Evolutionary conservation across 306 rosid genomes (phyloP), one percentile per base, ranked within the genome.

Genomic region (Lathyrus oleraceus): DNA sequence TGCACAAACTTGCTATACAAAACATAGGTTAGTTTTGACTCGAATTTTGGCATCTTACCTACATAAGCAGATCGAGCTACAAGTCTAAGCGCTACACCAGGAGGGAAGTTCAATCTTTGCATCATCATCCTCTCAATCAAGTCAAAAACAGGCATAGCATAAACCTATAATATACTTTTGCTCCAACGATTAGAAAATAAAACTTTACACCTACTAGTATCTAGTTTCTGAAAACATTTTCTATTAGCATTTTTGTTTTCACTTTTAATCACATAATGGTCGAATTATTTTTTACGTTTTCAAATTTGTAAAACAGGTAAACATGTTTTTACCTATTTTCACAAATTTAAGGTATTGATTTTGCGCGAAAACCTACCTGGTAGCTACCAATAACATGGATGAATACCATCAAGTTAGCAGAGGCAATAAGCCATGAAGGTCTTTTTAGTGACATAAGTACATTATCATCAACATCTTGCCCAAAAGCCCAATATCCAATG

Each of bases 381-480:
- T 90, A 93, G 85, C 97, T 90, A 54, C 98, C 98, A 69, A 93
- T 84, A 20, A 93, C 96, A 66, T 93, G 98, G 61, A 90, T 48
- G 54, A 93, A 90, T 10, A 93, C 96, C 98, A 92, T 89, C 61
- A 92, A 79, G 78, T 92, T 89, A 65, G 97, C 97, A 48, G 97
- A 83, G 27, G 96, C 97, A 72, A 86, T 89, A 51, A 92, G 96
- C 98, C 98, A 89, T 1, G 79, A 48, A 45, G 97, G 95, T 70
- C 56, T 87, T 64, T 85, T 77, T n/a, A 92, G 95, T 53, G 80
- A 79, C 77, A 83, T 54, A 10, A 92, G 85, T 51, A 92, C 86
- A 63, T 92, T 89, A 23, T 92, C 97, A 35, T 77, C 82, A 58
- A 89, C 96, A 73, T 62, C 95, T 78, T 81, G 83, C 0, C 97